phyloP scores from a whole-genome alignment of 148 eudicot species.

The Rhododendron kiyosumense region DNA sequence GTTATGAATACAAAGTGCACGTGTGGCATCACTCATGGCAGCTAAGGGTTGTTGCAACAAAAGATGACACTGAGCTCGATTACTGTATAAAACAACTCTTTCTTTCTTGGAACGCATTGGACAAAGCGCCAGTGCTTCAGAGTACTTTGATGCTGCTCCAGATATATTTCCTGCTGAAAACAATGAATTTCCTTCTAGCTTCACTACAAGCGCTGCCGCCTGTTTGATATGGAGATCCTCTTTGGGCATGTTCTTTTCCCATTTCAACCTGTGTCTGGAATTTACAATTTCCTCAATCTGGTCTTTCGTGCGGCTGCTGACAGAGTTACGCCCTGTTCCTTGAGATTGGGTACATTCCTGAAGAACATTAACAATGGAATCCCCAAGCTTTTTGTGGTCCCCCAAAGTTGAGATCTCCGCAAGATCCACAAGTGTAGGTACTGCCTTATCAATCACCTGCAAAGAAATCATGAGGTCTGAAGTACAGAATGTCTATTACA shows the following conservation, averaged over 20 bases:
- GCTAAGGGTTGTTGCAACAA: constrained; percentile 79
- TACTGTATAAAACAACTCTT: constrained; percentile 81
- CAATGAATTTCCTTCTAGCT: constrained; percentile 90
- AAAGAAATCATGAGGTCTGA: constrained; percentile 3
- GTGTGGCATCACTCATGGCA: constrained; percentile 93
- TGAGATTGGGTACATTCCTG: constrained; percentile 76
- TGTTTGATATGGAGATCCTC: constrained; percentile 97
- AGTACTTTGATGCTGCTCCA: constrained; percentile 83
- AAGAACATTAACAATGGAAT: constrained; percentile 70
- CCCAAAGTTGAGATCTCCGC: constrained; percentile 81
- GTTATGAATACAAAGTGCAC: constrained; percentile 84
- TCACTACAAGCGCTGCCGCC: constrained; percentile 89
- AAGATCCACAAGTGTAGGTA: constrained; percentile 77
- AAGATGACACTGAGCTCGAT: constrained; percentile 93
- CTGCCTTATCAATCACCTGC: constrained; percentile 84
- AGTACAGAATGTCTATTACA: background rate
- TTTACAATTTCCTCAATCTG: constrained; percentile 68
- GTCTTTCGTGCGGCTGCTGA: constrained; percentile 48
- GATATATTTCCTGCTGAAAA: constrained; percentile 91
- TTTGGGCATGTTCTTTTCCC: constrained; percentile 86
- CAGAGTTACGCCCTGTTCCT: constrained; percentile 50
- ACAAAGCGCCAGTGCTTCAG: constrained; percentile 85
- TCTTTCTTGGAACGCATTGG: constrained; percentile 92
- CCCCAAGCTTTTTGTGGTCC: constrained; percentile 90
- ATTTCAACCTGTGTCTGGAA: constrained; percentile 63